Evolutionary conservation across 768 basidiomycete genomes (phyloP).

Genomic region (Russula sp.): DNA sequence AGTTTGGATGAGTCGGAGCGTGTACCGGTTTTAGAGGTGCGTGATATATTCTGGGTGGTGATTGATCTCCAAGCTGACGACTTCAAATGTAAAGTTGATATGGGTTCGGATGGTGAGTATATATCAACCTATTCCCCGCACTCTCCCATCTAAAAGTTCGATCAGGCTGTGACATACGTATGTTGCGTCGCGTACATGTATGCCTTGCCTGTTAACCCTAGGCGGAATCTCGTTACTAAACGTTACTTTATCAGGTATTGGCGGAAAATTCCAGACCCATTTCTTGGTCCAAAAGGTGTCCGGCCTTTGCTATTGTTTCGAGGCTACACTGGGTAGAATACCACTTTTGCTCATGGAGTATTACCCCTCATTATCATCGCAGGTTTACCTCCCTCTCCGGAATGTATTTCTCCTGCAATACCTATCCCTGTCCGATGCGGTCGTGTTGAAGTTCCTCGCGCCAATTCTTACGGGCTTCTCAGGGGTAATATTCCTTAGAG

Average conservation of each 20-base stretch:
- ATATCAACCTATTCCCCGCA: background rate
- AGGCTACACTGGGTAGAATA: constrained; percentile 57
- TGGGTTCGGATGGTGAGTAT: constrained; percentile 54
- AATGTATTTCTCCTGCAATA: constrained; percentile 72
- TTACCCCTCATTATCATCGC: background rate
- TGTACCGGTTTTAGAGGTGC: constrained; percentile 55
- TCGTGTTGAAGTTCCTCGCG: constrained; percentile 69
- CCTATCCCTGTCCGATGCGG: constrained; percentile 75
- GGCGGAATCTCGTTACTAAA: background rate
- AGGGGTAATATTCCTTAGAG: constrained; percentile 60
- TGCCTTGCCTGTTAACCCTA: constrained; percentile 1
- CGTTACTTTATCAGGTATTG: constrained; percentile 36
- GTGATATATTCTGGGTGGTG: constrained; percentile 19
- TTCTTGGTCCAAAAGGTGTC: constrained; percentile 68
- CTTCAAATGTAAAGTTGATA: constrained; percentile 43
- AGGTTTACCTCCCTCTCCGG: constrained; percentile 74
- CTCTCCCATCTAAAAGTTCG: background rate
- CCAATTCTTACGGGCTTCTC: constrained; percentile 64
- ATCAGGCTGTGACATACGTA: constrained; percentile 50
- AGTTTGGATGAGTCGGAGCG: constrained; percentile 47
- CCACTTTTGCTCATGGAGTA: background rate
- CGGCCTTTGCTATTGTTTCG: constrained; percentile 54
- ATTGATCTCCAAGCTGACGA: background rate
- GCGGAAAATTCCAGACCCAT: constrained; percentile 51
- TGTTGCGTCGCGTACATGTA: constrained; percentile 53